Conservation (phyloP, 148 eudicot genomes). For the Rhododendron mucronatum region DNA sequence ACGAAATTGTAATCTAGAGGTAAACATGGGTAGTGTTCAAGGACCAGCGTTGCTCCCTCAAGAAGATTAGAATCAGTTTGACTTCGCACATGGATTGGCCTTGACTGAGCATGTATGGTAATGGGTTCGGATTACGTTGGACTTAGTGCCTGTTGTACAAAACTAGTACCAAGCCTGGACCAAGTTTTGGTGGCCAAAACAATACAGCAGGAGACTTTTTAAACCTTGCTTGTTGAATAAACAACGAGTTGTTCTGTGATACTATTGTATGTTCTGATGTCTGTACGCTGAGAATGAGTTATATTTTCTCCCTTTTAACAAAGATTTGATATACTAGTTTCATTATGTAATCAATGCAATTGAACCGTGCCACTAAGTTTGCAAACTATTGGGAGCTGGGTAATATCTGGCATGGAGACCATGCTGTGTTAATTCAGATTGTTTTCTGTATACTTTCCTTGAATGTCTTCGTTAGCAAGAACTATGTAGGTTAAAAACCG, state of each 20-base stretch:
- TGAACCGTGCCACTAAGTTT: not conserved
- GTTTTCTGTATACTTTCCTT: not conserved
- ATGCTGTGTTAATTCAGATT: not conserved
- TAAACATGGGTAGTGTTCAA: not conserved
- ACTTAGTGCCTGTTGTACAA: not conserved
- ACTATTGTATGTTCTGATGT: not conserved
- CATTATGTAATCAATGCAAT: not conserved
- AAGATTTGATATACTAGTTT: not conserved
- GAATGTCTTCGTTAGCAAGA: not conserved
- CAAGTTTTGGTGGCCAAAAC: not conserved
- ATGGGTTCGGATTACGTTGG: not conserved
- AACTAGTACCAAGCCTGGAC: not conserved
- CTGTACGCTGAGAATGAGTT: not conserved
- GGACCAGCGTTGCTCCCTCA: not conserved
- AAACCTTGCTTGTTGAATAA: not conserved
- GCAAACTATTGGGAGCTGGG: not conserved
- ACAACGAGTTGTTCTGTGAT: not conserved
- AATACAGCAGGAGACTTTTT: not conserved
- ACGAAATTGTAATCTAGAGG: not conserved
- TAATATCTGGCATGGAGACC: not conserved
- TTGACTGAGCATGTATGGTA: not conserved
- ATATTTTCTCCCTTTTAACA: not conserved
- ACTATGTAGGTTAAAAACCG: not conserved
- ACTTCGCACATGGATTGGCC: not conserved
- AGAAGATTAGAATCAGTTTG: conserved; percentile 2